Conservation (phyloP, 2,329 filamentous ascomycete species). For the Chrysoporthe cubensis region DNA sequence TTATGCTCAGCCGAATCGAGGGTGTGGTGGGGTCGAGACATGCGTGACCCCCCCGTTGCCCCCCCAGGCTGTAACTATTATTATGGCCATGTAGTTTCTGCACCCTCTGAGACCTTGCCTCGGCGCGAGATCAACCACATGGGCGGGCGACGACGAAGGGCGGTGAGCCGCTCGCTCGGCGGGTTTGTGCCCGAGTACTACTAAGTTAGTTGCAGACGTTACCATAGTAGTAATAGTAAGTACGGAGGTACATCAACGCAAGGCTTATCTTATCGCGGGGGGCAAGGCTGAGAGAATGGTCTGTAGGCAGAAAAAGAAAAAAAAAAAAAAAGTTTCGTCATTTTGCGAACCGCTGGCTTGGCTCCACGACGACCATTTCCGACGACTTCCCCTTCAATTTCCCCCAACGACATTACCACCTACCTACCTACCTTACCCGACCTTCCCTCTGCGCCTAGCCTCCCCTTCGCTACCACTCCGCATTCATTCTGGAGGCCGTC, state of each 20-base stretch:
- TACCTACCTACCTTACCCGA: not conserved
- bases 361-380: not conserved
- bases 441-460: not conserved
- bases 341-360: not conserved
- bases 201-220: not conserved
- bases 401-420: not conserved
- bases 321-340: constrained; percentile 5
- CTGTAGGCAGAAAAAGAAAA: no score
- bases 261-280: constrained; percentile 12
- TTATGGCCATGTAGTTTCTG: no score
- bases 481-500: constrained; percentile 24
- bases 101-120: no score
- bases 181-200: not conserved
- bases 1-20: no score
- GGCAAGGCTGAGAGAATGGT: constrained; percentile 1
- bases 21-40: no score
- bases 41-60: no score
- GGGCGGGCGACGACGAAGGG: not conserved
- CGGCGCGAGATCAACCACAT: no score
- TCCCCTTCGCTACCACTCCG: not conserved
- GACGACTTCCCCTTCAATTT: not conserved
- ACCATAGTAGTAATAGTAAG: not conserved
- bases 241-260: not conserved
- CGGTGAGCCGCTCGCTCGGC: not conserved
- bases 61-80: no score